phyloP scores from a whole-genome alignment of 2,329 filamentous ascomycete genomes.

The Aspergillus candidus region DNA sequence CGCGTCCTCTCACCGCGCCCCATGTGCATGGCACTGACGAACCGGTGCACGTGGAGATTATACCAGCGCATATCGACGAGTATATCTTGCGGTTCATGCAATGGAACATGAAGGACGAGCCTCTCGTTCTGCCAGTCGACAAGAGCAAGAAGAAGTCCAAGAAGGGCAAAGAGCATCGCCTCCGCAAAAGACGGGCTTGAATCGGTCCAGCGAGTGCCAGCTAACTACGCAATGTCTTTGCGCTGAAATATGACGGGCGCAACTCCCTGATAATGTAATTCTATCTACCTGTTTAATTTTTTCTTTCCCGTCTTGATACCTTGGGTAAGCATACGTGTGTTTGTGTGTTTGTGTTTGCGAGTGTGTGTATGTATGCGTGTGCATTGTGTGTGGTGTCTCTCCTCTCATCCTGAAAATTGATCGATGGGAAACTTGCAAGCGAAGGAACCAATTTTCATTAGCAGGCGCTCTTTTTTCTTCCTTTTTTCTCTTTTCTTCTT shows the following conservation, averaged over 20 bases:
- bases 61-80: conserved; percentile 62
- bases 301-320: background rate
- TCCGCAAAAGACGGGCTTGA: conserved; percentile 28
- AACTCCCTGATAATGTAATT: conserved; percentile 5
- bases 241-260: background rate
- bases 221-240: no score
- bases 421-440: no score
- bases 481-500: background rate
- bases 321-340: no score
- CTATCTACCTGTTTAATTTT: conserved; percentile 1
- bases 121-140: conserved; percentile 43
- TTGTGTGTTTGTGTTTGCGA: background rate
- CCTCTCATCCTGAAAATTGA: no score
- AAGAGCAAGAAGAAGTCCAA: conserved; percentile 45
- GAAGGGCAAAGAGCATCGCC: conserved; percentile 43
- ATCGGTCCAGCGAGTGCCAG: background rate
- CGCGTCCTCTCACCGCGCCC: conserved; percentile 9
- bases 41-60: conserved; percentile 35
- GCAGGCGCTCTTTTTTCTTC: no score
- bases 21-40: conserved; percentile 20
- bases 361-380: background rate
- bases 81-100: conserved; percentile 68
- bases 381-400: no score
- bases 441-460: no score
- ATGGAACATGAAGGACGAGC: conserved; percentile 48